Percentiles rank a stretch among this genome's conserved stretches.
phyloP scores from a whole-genome alignment of 164 flowering plant species.

The Vitis riparia region DNA sequence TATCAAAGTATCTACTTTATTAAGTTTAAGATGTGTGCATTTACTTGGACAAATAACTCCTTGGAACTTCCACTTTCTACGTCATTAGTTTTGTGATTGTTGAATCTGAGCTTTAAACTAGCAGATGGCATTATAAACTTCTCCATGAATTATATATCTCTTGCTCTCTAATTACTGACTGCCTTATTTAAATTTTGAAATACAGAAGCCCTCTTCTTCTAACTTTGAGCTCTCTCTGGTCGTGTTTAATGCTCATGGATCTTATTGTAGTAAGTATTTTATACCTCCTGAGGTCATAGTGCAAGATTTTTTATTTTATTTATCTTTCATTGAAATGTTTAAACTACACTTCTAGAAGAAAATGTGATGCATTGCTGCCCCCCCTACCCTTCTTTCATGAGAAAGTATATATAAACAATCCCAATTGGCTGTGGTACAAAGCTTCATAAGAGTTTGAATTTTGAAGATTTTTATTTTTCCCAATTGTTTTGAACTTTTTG shows the following conservation, averaged over 20 bases:
- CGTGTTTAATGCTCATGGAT: conserved; percentile 75
- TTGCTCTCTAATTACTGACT: background rate
- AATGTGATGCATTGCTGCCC: no score
- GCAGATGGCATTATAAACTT: no score
- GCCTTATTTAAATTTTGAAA: conserved; percentile 4
- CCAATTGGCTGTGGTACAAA: no score
- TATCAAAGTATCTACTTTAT: background rate
- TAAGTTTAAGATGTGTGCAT: background rate
- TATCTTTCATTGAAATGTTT: no score
- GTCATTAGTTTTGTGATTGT: background rate
- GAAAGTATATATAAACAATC: no score
- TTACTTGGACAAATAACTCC: background rate
- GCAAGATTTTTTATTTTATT: background rate
- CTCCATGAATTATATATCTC: no score
- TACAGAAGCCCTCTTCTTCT: conserved; percentile 62
- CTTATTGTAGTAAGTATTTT: conserved; percentile 57
- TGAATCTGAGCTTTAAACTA: background rate
- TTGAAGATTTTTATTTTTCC: no score
- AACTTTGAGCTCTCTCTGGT: conserved; percentile 66
- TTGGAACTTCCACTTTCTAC: background rate
- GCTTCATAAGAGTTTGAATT: no score
- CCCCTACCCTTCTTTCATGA: no score
- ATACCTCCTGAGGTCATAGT: background rate
- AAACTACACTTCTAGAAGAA: no score
- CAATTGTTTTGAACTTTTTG: background rate